Percentiles rank a stretch among this genome's conserved stretches.
These are phyloP conservation scores for Exophiala sp. DNA, from an alignment of 2,329 filamentous ascomycete genomes.

Conservation along the genomic window DNA sequence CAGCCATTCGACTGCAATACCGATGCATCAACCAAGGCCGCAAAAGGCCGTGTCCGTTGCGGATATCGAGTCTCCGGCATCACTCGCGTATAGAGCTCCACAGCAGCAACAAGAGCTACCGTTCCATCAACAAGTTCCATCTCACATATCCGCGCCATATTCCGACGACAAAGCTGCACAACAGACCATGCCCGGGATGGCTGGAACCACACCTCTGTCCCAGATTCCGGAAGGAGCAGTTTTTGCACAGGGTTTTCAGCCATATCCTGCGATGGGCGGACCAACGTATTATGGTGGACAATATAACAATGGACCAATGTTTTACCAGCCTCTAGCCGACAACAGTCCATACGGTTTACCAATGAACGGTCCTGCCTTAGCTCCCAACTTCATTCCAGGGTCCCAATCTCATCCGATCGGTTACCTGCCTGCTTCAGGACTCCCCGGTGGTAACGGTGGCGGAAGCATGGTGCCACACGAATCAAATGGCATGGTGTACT, in stretches of 20 bases:
- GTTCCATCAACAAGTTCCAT: constrained; percentile 91
- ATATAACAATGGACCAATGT: constrained; percentile 46
- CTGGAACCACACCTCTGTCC: constrained; percentile 76
- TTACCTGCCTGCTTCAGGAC: constrained; percentile 27
- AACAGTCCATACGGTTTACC: constrained; percentile 40
- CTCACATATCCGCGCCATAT: constrained; percentile 60
- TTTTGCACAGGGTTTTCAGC: constrained; percentile 86
- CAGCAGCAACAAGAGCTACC: constrained; percentile 72
- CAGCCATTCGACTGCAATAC: constrained; percentile 58
- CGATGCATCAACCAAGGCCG: constrained; percentile 92
- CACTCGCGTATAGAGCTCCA: constrained; percentile 56
- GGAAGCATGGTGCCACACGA: constrained; percentile 71
- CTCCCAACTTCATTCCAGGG: constrained; percentile 25
- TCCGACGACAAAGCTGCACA: constrained; percentile 30
- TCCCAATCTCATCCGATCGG: constrained; percentile 28
- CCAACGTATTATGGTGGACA: constrained; percentile 58
- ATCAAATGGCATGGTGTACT: constrained; percentile 94
- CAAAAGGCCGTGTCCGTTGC: constrained; percentile 92
- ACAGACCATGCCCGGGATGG: constrained; percentile 66
- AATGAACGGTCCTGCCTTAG: constrained; percentile 28
- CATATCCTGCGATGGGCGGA: constrained; percentile 60
- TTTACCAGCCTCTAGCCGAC: constrained; percentile 56
- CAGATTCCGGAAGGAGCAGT: constrained; percentile 92
- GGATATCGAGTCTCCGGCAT: constrained; percentile 80
- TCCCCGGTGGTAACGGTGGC: constrained; percentile 44